phyloP scores from a whole-genome alignment of 805 yeast genomes.

The Pichia eremophila region DNA sequence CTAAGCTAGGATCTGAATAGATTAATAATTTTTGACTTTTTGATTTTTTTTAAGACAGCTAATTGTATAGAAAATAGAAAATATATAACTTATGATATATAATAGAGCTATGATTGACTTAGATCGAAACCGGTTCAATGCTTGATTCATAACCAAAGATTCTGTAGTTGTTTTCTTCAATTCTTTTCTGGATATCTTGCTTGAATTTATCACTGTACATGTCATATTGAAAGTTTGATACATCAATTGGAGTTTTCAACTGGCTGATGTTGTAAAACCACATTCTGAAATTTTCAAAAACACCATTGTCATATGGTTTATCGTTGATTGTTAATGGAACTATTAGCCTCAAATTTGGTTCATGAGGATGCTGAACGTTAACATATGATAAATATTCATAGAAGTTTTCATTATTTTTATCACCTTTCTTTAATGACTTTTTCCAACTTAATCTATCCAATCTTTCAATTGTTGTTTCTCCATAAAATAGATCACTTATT shows the following conservation, averaged over 20 bases:
- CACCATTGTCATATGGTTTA: constrained; percentile 31
- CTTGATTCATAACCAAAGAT: constrained; percentile 17
- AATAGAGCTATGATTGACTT: no score
- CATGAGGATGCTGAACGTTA: constrained; percentile 29
- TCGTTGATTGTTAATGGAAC: constrained; percentile 27
- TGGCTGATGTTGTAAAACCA: constrained; percentile 21
- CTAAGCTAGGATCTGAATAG: not conserved
- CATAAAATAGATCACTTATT: constrained; percentile 32
- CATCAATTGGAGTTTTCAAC: constrained; percentile 7
- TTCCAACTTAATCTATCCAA: constrained; percentile 18
- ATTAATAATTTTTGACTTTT: no score
- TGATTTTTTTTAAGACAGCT: no score
- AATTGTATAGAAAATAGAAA: no score
- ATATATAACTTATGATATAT: no score
- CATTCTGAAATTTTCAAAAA: constrained; percentile 25
- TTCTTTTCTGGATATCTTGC: constrained; percentile 14
- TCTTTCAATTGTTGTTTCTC: constrained; percentile 31
- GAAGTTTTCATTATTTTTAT: constrained; percentile 2
- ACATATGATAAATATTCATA: constrained; percentile 30
- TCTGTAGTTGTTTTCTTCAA: constrained; percentile 20
- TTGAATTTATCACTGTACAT: constrained; percentile 19
- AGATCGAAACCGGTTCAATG: not conserved
- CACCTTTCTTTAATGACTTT: constrained; percentile 13
- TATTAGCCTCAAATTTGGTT: constrained; percentile 28
- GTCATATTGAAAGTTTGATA: constrained; percentile 23